Base-by-base conservation (phyloP, 352 stramenopile genomes). In the Pythium plurisporium region DNA sequence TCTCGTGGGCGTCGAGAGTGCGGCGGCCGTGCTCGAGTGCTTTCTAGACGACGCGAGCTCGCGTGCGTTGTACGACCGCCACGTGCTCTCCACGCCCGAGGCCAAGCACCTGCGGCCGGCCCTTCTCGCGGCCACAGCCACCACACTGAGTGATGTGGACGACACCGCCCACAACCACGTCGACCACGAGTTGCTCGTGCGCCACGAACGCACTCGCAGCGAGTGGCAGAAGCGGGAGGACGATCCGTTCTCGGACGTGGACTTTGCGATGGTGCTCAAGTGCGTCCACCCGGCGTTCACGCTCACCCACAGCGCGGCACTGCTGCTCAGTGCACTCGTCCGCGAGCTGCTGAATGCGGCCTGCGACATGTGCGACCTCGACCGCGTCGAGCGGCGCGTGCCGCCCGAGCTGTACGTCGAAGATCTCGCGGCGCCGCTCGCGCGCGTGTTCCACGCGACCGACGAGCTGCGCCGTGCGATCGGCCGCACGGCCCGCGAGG, bases 141-240 rank as follows among this genome's bases (percentile, higher is more conserved):
- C n/a, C 14, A 12, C 14, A n/a, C 11, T 25, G 26, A 15, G 29
- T 17, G 40, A 14, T 29, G 4, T 37, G 6, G 49, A 64, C 9
- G 53, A 52, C 14, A 27, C 37, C n/a, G 29, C 62, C 11, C 55
- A 70, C 8, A 11, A 44, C 27, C 19, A n/a, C 7, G n/a, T 9
- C 59, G 72, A 82, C 19, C 64, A 79, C 11, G 62, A 77, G 53
- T 36, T 80, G 30, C 73, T 82, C 22, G 62, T 52, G 12, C 54
- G 66, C 20, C 73, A 86, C 46, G 73, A 72, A 52, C 66, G 69
- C 38, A 82, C 69, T 34, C 71, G 73, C 11, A 63, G 64, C 55
- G 73, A 83, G 64, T 86, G 76, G 73, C 69, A 81, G 54, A 76
- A 78, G 59, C 73, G 73, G 30, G 73, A 76, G 33, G 73, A 83